phyloP scores from a whole-genome alignment of 371 early-diverging fungal species.

The Racocetra persica region DNA sequence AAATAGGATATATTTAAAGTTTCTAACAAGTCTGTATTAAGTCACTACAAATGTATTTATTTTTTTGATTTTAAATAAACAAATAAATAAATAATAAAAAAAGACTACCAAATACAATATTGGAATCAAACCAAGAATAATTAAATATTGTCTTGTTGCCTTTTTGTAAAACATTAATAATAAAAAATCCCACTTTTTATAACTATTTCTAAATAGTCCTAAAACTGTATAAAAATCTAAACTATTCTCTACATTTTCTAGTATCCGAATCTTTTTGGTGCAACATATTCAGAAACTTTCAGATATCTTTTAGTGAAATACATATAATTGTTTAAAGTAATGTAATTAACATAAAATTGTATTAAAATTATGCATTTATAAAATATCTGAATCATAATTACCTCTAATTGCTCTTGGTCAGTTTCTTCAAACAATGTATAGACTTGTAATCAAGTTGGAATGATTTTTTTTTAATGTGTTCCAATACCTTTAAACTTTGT shows the following conservation, averaged over 20 bases:
- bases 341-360: constrained; percentile 77
- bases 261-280: constrained; percentile 91
- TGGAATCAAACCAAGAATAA: no score
- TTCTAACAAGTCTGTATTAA: no score
- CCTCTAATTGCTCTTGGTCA: constrained; percentile 92
- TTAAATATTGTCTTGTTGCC: no score
- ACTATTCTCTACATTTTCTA: constrained; percentile 86
- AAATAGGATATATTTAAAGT: no score
- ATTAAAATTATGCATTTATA: not conserved
- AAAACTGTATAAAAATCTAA: constrained; percentile 96
- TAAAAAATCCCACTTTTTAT: constrained; percentile 98
- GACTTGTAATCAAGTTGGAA: constrained; percentile 91
- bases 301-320: constrained; percentile 97
- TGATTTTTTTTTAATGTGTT: constrained; percentile 85
- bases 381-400: constrained; percentile 43
- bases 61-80: no score
- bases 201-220: constrained; percentile 94
- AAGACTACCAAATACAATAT: no score
- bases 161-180: constrained; percentile 82
- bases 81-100: no score
- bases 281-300: constrained; percentile 95
- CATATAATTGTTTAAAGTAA: constrained; percentile 99
- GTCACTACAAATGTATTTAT: no score
- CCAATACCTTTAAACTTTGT: constrained; percentile 89
- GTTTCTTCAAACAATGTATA: constrained; percentile 96